A percentile compares a stretch with the other conserved stretches of the same genome.
Conservation (phyloP, 1,284 basidiomycete genomes). For the Dichomitus squalens region DNA sequence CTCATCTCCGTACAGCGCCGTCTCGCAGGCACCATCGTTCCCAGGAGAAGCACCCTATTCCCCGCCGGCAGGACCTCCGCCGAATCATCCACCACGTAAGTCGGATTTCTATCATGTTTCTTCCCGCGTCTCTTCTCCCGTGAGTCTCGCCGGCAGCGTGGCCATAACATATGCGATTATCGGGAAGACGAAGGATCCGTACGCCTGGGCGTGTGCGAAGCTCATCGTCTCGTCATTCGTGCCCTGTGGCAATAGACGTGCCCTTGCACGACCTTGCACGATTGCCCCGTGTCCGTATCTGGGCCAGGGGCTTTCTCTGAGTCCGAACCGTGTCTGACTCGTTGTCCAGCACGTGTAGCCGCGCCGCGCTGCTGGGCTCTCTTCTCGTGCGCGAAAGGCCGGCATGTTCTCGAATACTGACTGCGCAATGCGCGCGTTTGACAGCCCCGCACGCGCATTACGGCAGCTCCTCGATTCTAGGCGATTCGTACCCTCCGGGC, state of each 20-base stretch:
- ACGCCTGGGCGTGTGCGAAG: background rate
- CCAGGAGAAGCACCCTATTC: slow-evolving; percentile 10
- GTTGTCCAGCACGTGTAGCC: no score
- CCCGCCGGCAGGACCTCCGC: slow-evolving; percentile 6
- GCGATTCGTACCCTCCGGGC: slow-evolving; percentile 9
- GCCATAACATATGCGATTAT: background rate
- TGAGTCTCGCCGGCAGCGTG: slow-evolving; percentile 5
- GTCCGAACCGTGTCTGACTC: no score
- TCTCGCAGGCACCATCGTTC: slow-evolving; percentile 14
- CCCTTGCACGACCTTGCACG: background rate
- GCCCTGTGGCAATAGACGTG: background rate
- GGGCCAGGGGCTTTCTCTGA: background rate
- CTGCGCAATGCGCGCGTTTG: background rate
- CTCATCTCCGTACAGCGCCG: slow-evolving; percentile 3
- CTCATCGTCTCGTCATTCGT: background rate
- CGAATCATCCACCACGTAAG: slow-evolving; percentile 23
- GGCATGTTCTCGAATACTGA: background rate
- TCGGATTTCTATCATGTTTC: slow-evolving; percentile 2
- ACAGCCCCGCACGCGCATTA: slow-evolving; percentile 15
- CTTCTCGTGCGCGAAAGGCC: no score
- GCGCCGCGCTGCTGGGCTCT: no score
- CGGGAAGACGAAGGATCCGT: background rate
- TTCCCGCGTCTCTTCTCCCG: slow-evolving; percentile 1
- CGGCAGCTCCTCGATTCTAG: slow-evolving; percentile 15
- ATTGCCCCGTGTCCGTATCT: background rate